Conservation (phyloP, 2,329 filamentous ascomycete genomes). For the Coleophoma crateriformis region DNA sequence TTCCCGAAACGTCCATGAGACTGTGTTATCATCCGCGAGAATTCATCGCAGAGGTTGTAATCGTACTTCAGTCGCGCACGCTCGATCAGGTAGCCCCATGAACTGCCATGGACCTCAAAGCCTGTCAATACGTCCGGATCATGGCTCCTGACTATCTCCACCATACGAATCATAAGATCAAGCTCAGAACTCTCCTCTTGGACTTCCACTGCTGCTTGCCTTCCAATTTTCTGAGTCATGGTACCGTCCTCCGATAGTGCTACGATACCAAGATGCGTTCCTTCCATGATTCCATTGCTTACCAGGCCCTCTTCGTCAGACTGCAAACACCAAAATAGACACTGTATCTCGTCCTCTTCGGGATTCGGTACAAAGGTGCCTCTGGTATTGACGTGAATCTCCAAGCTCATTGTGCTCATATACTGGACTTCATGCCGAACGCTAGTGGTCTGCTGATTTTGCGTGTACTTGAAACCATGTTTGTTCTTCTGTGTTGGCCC, state of each 20-base stretch:
- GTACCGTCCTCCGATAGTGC: constrained; percentile 59
- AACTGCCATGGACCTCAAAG: constrained; percentile 88
- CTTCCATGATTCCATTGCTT: constrained; percentile 39
- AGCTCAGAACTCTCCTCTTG: constrained; percentile 74
- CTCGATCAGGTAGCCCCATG: constrained; percentile 95
- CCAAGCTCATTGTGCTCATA: constrained; percentile 95
- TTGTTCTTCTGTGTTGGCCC: constrained; percentile 78
- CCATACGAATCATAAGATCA: constrained; percentile 77
- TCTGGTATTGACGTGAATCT: constrained; percentile 85
- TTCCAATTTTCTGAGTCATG: constrained; percentile 55
- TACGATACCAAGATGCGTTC: constrained; percentile 64
- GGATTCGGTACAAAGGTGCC: constrained; percentile 80
- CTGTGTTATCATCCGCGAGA: constrained; percentile 81
- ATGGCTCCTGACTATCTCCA: constrained; percentile 75
- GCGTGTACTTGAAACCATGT: constrained; percentile 81
- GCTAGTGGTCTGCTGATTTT: constrained; percentile 67
- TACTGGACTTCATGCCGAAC: constrained; percentile 83
- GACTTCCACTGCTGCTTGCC: constrained; percentile 57
- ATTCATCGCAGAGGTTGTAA: constrained; percentile 83
- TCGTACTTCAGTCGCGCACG: constrained; percentile 81
- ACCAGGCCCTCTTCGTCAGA: constrained; percentile 60
- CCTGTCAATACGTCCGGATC: constrained; percentile 94
- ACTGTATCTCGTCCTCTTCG: constrained; percentile 81
- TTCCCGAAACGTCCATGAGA: constrained; percentile 81
- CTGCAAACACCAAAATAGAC: constrained; percentile 86